Evolutionary conservation across 1,284 basidiomycete genomes (phyloP), one percentile per base, ranked within the genome.

Genomic region (Schizophyllum amplum): DNA sequence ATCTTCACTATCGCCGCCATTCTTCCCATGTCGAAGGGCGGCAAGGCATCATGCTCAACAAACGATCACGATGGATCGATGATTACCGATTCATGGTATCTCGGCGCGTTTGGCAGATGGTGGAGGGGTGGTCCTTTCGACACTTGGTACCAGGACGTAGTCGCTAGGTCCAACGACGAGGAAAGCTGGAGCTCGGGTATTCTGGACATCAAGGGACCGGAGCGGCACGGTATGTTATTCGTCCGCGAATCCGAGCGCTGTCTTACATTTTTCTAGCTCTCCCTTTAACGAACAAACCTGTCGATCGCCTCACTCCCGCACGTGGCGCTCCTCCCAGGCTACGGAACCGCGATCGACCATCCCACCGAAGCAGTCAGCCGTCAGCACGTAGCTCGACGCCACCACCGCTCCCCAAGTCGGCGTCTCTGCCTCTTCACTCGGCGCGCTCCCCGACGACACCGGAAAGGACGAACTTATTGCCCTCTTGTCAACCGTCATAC

Each of bases 31-130:
- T 63, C 3, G 61, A 49, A 49, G 47, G 22, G n/a, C 17, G 47
- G 22, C 47, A 49, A 49, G 47, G 22, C 47, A 49, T 33, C 60
- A 23, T 49, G 33, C 24, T 27, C 46, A 24, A 21, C 24, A 26
- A 42, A 52, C 60, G 60, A 33, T 33, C 27, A 33, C 27, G 76
- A 80, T 61, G 67, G 65, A 56, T 75, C 78, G 56, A 75, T 83
- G 60, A 76, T 86, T 54, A 81, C 80, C 4, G 87, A 90, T 68
- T 83, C 86, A 22, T 92, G 91, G 90, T 94, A 90, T 69, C 77
- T 94, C 58, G 92, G 92, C 46, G 86, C 86, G 13, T 94, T 94
- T 69, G 92, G 92, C 2, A 83, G 79, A 61, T 94, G 92, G 92
- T 93, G 90, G 87, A 74, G 86, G 48, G 89, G 87, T 48, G 89